Percentiles rank a stretch among this genome's conserved stretches.
Evolutionary conservation across 495 filamentous ascomycete genomes (phyloP).

Genomic region (Parathielavia appendiculata): DNA sequence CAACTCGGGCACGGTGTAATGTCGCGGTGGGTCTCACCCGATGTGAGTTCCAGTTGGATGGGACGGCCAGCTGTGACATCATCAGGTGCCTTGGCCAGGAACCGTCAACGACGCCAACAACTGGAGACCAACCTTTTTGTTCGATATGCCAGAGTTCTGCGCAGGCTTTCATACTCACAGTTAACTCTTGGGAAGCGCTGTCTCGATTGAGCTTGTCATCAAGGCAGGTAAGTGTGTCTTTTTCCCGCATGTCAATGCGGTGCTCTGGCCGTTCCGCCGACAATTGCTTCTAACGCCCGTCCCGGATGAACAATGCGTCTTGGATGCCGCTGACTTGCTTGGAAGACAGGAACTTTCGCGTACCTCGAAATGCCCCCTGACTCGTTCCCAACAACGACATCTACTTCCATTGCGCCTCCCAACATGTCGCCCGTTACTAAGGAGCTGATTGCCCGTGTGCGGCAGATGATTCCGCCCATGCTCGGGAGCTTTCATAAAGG

Average conservation of each 20-base stretch:
- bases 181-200: background rate
- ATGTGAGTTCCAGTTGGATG: too few relatives aligned
- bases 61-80: conserved; percentile 11
- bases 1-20: too few relatives aligned
- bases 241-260: too few relatives aligned
- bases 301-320: too few relatives aligned
- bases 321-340: too few relatives aligned
- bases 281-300: too few relatives aligned
- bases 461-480: conserved; percentile 90
- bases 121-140: background rate
- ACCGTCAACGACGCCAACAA: background rate
- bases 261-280: too few relatives aligned
- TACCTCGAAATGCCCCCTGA: conserved; percentile 1
- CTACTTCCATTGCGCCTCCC: conserved; percentile 12
- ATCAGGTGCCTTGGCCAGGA: background rate
- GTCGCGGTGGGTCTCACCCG: too few relatives aligned
- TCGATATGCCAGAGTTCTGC: too few relatives aligned
- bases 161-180: background rate
- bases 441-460: conserved; percentile 72
- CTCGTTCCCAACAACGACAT: background rate
- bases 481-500: conserved; percentile 97
- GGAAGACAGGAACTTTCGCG: background rate
- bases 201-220: too few relatives aligned
- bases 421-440: conserved; percentile 47
- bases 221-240: too few relatives aligned